Evolutionary conservation across 108 stramenopile species (phyloP).

Genomic region (Aurantiochytrium sp.): DNA sequence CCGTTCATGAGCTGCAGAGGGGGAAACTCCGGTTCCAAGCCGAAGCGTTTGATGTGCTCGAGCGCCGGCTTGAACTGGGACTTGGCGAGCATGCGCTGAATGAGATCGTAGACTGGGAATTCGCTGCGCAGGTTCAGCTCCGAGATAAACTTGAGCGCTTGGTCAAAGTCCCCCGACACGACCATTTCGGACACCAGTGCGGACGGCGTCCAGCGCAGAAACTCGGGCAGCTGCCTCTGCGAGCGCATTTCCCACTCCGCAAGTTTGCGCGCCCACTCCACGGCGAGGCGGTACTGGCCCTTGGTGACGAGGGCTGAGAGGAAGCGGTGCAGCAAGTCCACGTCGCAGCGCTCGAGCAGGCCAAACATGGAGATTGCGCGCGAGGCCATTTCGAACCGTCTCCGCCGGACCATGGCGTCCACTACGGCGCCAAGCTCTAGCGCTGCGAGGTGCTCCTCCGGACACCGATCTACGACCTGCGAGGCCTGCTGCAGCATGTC

Average conservation of each 20-base stretch:
- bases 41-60: slow-evolving; percentile 4
- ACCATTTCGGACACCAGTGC: not conserved
- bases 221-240: not conserved
- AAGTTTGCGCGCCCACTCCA: slow-evolving; percentile 21
- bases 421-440: not conserved
- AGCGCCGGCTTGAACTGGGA: slow-evolving; percentile 27
- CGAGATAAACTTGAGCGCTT: slow-evolving; percentile 11
- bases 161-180: not conserved
- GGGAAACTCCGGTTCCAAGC: slow-evolving; percentile 6
- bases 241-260: slow-evolving; percentile 8
- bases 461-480: not conserved
- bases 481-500: slow-evolving; percentile 1
- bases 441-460: not conserved
- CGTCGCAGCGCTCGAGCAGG: slow-evolving; percentile 8
- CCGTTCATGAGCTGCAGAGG: slow-evolving; percentile 24
- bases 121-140: not conserved
- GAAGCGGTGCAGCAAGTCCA: not conserved
- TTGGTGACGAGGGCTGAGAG: not conserved
- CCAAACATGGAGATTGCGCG: slow-evolving; percentile 18
- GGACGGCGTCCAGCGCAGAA: slow-evolving; percentile 11
- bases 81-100: slow-evolving; percentile 12
- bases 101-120: not conserved
- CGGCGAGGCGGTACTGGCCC: slow-evolving; percentile 11
- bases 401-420: not conserved
- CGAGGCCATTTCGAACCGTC: slow-evolving; percentile 21